Evolutionary conservation across 805 yeast genomes (phyloP).

Genomic region (Hanseniaspora vineae): DNA sequence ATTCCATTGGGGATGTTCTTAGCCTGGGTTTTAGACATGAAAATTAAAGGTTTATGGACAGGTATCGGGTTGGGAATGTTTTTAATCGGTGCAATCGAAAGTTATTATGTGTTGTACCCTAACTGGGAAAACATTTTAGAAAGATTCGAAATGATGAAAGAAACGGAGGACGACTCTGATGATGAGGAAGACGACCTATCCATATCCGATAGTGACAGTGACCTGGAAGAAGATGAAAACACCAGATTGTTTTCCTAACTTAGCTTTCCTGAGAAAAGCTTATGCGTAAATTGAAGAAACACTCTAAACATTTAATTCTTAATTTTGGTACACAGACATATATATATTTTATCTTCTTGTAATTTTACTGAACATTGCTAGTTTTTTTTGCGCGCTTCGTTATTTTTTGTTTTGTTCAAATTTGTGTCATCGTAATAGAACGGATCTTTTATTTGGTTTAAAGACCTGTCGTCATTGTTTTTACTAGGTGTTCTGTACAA

Average conservation of each 20-base stretch:
- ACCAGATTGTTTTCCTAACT: not conserved
- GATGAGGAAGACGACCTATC: constrained; percentile 18
- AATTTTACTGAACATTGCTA: too few relatives aligned
- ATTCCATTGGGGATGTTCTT: constrained; percentile 51
- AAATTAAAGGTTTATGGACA: constrained; percentile 59
- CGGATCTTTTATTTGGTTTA: not conserved
- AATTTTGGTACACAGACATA: too few relatives aligned
- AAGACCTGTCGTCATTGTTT: not conserved
- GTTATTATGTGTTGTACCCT: constrained; percentile 31
- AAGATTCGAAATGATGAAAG: constrained; percentile 30
- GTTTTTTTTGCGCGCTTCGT: too few relatives aligned
- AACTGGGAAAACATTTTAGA: constrained; percentile 43
- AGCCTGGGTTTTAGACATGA: constrained; percentile 38
- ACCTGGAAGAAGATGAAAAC: constrained; percentile 2
- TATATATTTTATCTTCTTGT: too few relatives aligned
- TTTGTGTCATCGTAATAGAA: not conserved
- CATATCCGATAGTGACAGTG: constrained; percentile 13
- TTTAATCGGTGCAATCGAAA: constrained; percentile 37
- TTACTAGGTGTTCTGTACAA: not conserved
- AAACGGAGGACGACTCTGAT: constrained; percentile 20
- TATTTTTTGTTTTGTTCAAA: not conserved
- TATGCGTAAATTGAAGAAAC: too few relatives aligned
- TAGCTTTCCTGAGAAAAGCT: too few relatives aligned
- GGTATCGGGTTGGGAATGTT: constrained; percentile 56
- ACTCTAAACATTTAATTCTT: too few relatives aligned